These are phyloP conservation scores for Hansenula anomala DNA, from an alignment of 1,139 yeast genomes.

Conservation along the genomic window DNA sequence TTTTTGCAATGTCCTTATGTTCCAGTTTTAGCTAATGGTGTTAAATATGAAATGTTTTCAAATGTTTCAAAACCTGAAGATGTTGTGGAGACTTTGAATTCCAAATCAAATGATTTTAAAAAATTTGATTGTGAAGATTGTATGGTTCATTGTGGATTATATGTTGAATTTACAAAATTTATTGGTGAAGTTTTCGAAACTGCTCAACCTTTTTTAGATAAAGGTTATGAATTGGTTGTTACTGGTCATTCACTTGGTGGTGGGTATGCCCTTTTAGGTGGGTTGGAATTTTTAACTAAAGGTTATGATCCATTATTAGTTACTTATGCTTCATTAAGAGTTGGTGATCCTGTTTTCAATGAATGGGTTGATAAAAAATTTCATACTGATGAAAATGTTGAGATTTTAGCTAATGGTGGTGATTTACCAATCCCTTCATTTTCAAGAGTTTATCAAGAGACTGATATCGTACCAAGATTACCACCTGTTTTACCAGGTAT, in stretches of 20 bases:
- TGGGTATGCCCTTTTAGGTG: conserved; percentile 58
- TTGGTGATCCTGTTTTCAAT: conserved; percentile 50
- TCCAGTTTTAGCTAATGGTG: conserved; percentile 11
- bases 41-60: conserved; percentile 1
- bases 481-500: conserved; percentile 39
- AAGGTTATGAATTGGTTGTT: conserved; percentile 44
- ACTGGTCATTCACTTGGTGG: conserved; percentile 76
- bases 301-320: conserved; percentile 51
- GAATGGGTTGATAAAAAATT: conserved; percentile 49
- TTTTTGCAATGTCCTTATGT: conserved; percentile 14
- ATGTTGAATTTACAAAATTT: conserved; percentile 33
- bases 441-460: conserved; percentile 50
- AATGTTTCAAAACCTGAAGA: neutral
- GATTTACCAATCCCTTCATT: conserved; percentile 24
- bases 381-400: conserved; percentile 27
- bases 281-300: conserved; percentile 48
- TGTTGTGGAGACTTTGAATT: neutral
- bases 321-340: conserved; percentile 57
- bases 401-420: conserved; percentile 26
- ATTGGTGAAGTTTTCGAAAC: conserved; percentile 32
- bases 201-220: conserved; percentile 29
- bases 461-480: conserved; percentile 52
- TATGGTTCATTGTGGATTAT: conserved; percentile 56
- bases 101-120: conserved; percentile 14
- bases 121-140: conserved; percentile 42